A percentile compares a stretch with the other conserved stretches of the same genome.
Conservation (phyloP, 768 basidiomycete genomes). For the Nidula microcarpa region DNA sequence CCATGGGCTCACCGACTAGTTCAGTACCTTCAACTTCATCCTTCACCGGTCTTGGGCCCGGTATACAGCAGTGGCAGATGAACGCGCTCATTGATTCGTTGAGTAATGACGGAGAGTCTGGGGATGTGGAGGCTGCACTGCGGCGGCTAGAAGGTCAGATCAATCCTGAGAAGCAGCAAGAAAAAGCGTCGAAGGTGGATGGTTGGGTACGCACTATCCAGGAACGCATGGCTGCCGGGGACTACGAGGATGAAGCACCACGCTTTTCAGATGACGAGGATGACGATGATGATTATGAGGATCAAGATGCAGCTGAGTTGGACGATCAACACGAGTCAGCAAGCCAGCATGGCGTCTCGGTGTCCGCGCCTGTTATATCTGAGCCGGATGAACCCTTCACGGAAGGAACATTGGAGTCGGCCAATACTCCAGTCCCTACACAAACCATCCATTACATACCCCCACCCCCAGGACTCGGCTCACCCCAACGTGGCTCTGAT, state of each 20-base stretch:
- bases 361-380: conserved; percentile 4
- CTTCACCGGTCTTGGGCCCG: conserved; percentile 35
- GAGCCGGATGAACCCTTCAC: conserved; percentile 5
- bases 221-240: conserved; percentile 60
- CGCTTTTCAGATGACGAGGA: conserved; percentile 46
- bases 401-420: conserved; percentile 4
- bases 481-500: conserved; percentile 30
- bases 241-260: conserved; percentile 62
- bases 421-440: conserved; percentile 29
- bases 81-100: conserved; percentile 73
- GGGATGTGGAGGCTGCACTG: conserved; percentile 82
- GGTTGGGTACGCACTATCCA: conserved; percentile 77
- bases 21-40: conserved; percentile 38
- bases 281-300: conserved; percentile 24
- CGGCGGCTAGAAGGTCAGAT: conserved; percentile 83
- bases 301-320: conserved; percentile 11
- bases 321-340: background rate
- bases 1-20: conserved; percentile 46
- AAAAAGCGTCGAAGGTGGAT: conserved; percentile 75
- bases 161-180: conserved; percentile 65
- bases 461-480: conserved; percentile 19
- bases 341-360: background rate
- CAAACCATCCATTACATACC: conserved; percentile 21
- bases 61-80: conserved; percentile 80
- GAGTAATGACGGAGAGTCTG: conserved; percentile 70